Base-by-base conservation (phyloP, 2,329 filamentous ascomycete species). In the Stachybotrys chlorohalonatus region DNA sequence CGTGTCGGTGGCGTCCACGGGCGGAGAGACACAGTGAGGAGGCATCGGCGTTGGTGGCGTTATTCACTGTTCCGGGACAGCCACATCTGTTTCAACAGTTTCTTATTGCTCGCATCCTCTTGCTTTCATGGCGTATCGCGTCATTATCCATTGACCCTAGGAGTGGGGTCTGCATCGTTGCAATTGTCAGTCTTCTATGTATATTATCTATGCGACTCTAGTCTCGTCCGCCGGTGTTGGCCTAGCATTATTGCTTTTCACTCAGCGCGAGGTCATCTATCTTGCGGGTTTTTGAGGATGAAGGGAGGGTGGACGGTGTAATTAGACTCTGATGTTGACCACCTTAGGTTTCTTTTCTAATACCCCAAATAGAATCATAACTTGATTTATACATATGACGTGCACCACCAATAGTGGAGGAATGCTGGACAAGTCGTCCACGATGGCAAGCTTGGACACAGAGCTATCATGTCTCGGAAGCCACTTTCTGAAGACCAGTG, bases 401-500 rank as follows among this genome's bases (percentile, higher is more conserved):
- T 9, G 36, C 9, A 13, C 36, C 36, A 9, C 13, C 2, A 3
- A 9, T 42, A 9, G 36, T 42, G 8, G 36, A 42, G 9, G 9
- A 42, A 42, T 42, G 36, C 36, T 42, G 8, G 36, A 13, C 24
- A 24, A 24, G 24, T 24, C 24, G 24, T 4, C 24, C 24, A 24
- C 24, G 4, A 24, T 24, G 24, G 24, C 24, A 24, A 24, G 24
- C 24, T 24, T 24, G 24, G 2, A 4, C 24, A 24, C 24, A 24
- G 24, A 24, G 24, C 24, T n/a, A 31, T 32, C 39, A 50, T 39
- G 50, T 32, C 15, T 54, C 47, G 36, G 53, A 52, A 56, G 64
- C 42, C 60, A 64, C n/a, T 58, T 68, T 57, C 63, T 75, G 56
- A 4, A 81, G 56, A 3, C 68, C 70, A 58, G 73, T 77, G 11